These are phyloP conservation scores for Miamiensis avidus DNA, from an alignment of 169 alveolate species.

Conservation along the genomic window DNA sequence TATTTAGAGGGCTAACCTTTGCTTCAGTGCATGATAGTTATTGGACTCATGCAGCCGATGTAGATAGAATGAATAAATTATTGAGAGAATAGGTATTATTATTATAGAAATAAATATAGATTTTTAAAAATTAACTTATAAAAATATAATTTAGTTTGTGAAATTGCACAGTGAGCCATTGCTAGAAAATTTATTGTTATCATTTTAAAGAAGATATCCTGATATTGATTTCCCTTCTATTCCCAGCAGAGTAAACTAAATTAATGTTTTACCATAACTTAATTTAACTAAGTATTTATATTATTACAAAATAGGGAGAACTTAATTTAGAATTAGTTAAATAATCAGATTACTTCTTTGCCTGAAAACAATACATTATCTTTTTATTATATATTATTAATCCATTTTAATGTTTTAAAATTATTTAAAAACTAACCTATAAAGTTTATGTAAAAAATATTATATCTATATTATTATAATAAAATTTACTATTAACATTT, in stretches of 20 bases:
- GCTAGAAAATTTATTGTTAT: slow-evolving; percentile 83
- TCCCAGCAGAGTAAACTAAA: slow-evolving; percentile 60
- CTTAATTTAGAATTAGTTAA: slow-evolving; percentile 65
- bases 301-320: slow-evolving; percentile 32
- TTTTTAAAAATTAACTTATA: background rate
- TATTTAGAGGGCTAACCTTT: slow-evolving; percentile 74
- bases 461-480: too few species aligned
- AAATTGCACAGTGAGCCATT: slow-evolving; percentile 89
- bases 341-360: slow-evolving; percentile 65
- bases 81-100: slow-evolving; percentile 75
- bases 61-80: slow-evolving; percentile 85
- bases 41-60: slow-evolving; percentile 96
- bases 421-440: too few species aligned
- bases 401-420: too few species aligned
- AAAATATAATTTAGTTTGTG: slow-evolving; percentile 68
- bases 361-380: too few species aligned
- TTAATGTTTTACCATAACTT: background rate
- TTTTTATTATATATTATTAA: too few species aligned
- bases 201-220: slow-evolving; percentile 79
- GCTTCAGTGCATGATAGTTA: slow-evolving; percentile 97
- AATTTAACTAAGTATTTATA: background rate
- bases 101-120: background rate
- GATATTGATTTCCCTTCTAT: slow-evolving; percentile 61
- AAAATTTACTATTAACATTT: too few species aligned
- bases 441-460: too few species aligned